Evolutionary conservation across 1,139 yeast species (phyloP), one percentile per base, ranked within the genome.

Genomic region (Chernovozyma sophiae-reginae): DNA sequence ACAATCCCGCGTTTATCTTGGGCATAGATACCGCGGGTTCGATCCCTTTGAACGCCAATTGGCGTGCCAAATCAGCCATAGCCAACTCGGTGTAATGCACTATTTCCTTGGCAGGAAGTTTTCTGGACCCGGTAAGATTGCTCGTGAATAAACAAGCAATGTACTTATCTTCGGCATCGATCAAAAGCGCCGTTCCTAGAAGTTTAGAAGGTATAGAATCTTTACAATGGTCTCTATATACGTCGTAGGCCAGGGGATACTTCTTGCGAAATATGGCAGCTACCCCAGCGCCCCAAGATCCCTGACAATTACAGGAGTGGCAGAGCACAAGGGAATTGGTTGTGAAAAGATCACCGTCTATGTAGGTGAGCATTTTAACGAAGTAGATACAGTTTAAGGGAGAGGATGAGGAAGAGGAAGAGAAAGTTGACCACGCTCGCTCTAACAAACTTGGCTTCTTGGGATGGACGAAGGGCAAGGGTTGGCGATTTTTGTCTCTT

Each of bases 261-360:
- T 64, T 53, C 22, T 48, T 44, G 25, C 65, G 65, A 52, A 84
- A 78, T 7, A 57, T 65, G 2, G 65, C 65, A 0, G 90, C 92
- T 2, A 86, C 76, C 0, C 96, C 96, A 0, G 86, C 92, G 3
- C 95, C 94, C 96, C 96, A 86, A 0, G 71, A 53, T 0, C 95
- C 96, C 25, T 70, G 65, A 37, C 89, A 80, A 51, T 86, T 86
- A 52, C 95, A 86, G 0, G 95, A 81, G 53, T 86, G 95, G 1
- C 81, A 83, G 10, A 78, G 58, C 3, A 81, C 57, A 5, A 42
- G 29, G 2, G 58, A 39, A 0, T 60, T 51, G 18, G 72, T 67
- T 14, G 61, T 49, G 45, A 83, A 80, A 11, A 83, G 55, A 47
- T 83, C 85, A 1, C 87, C 89, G 38, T 66, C 65, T 25, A 77